Percentiles rank a stretch among this genome's conserved stretches.
Conservation (phyloP, 2,329 filamentous ascomycete genomes). For the Bimuria novae-zelandiae region DNA sequence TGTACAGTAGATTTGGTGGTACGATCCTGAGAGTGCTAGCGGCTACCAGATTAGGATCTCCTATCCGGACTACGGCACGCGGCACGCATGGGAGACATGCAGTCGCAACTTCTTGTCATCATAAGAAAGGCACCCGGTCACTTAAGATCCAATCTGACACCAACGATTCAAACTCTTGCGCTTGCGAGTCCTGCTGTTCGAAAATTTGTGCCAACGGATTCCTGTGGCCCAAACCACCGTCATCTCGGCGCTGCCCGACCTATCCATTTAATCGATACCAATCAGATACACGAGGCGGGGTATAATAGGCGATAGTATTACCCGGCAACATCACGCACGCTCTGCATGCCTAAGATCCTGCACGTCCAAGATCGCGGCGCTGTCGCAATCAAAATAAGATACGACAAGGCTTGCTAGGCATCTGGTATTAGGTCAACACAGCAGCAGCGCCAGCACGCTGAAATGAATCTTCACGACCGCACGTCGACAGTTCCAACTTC, state of each 20-base stretch:
- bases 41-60: slow-evolving; percentile 10
- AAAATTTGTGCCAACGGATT: background rate
- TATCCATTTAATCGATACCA: background rate
- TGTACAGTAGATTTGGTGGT: too few relatives aligned
- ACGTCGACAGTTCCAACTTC: background rate
- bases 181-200: background rate
- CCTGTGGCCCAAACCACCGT: background rate
- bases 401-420: slow-evolving; percentile 6
- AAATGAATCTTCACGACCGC: background rate
- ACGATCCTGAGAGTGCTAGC: too few relatives aligned
- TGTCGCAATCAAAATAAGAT: background rate
- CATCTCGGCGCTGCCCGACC: background rate
- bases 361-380: slow-evolving; percentile 6
- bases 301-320: slow-evolving; percentile 3
- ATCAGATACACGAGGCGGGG: slow-evolving; percentile 7
- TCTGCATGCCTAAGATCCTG: slow-evolving; percentile 7
- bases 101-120: slow-evolving; percentile 10
- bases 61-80: slow-evolving; percentile 4
- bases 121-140: background rate
- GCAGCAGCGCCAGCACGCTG: background rate
- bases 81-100: slow-evolving; percentile 3
- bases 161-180: background rate
- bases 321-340: background rate
- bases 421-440: background rate
- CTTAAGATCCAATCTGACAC: slow-evolving; percentile 2